These are phyloP conservation scores for Phytophthora melonis DNA, from an alignment of 352 stramenopile genomes.

Conservation along the genomic window DNA sequence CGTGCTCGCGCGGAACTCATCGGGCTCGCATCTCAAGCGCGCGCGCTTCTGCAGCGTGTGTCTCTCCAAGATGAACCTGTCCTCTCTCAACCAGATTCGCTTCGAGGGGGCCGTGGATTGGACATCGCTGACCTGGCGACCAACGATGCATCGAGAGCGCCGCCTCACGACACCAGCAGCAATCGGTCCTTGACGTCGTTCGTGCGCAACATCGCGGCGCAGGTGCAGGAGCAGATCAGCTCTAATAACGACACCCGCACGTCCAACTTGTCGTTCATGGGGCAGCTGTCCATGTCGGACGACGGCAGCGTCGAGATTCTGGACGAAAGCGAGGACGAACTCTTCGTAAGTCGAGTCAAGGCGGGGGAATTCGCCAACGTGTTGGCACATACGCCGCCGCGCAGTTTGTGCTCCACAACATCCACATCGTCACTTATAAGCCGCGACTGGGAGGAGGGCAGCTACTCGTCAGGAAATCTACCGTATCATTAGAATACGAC, in stretches of 20 bases:
- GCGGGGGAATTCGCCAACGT: not conserved
- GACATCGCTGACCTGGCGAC: not conserved
- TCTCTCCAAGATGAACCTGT: slow-evolving; percentile 23
- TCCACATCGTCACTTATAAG: not conserved
- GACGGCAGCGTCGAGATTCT: not conserved
- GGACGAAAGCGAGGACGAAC: slow-evolving; percentile 18
- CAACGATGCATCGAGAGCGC: not conserved
- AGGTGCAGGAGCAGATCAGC: slow-evolving; percentile 21
- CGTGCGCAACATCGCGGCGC: slow-evolving; percentile 21
- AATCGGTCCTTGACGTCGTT: slow-evolving; percentile 28
- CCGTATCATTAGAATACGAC: too few relatives aligned
- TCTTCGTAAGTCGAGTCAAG: slow-evolving; percentile 16
- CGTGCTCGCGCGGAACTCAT: slow-evolving; percentile 16
- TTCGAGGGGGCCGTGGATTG: not conserved
- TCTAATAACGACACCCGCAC: slow-evolving; percentile 1
- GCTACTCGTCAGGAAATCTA: not conserved
- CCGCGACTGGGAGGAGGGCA: not conserved
- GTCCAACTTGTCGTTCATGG: slow-evolving; percentile 24
- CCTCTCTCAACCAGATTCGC: slow-evolving; percentile 12
- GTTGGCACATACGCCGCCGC: not conserved
- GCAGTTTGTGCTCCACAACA: not conserved
- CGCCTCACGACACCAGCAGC: slow-evolving; percentile 7
- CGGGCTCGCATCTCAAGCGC: slow-evolving; percentile 10
- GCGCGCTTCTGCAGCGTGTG: slow-evolving; percentile 22
- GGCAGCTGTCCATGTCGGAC: slow-evolving; percentile 11